Base-by-base conservation (phyloP, 331 rosid genomes). In the Pyracantha coccinea region DNA sequence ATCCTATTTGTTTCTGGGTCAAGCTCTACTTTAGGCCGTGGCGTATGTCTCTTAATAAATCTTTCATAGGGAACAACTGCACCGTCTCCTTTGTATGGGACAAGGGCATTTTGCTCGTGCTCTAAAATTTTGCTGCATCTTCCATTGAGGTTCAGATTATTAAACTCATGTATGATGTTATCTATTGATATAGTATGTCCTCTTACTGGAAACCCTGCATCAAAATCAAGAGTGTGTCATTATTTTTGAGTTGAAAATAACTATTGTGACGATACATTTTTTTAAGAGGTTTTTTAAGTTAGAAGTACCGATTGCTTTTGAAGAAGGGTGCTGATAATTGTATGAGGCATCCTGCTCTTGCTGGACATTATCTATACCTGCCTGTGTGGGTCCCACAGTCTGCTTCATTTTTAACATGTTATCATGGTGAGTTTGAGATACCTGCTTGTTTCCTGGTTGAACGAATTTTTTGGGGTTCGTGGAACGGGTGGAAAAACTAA, bases 21-120 rank as follows among this genome's bases (percentile, higher is more conserved):
- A 59, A 94, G 93, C 83, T 88, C 99, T 75, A 94, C 99, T 86
- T 82, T 94, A 24, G 97, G 91, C 32, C 92, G 84, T 72, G 88
- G 85, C 79, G 86, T 93, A 13, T 75, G 89, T 74, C 81, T 88
- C 88, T 84, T 91, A 0, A 45, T 54, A 41, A 73, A 85, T 61
- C 81, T 86, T 55, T 74, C 86, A 72, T 79, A 86, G 59, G 89
- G 92, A 75, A 92, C 89, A 76, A 94, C 65, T 20, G 96, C 82
- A 81, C 90, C 83, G 78, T 73, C 80, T 78, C 92, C 91, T 45
- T 83, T 81, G 65, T 87, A 94, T 19, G 86, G 86, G 55, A 94
- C 93, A 74, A 94, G 83, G 58, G 95, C 93, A 79, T 81, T 87
- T 67, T 87, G 82, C 33, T 76, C 89, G 47, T 79, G 75, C 75